Percentiles rank a stretch among this genome's conserved stretches.
Evolutionary conservation across 2,329 filamentous ascomycete genomes (phyloP).

Genomic region (Hirsutella thompsonii): DNA sequence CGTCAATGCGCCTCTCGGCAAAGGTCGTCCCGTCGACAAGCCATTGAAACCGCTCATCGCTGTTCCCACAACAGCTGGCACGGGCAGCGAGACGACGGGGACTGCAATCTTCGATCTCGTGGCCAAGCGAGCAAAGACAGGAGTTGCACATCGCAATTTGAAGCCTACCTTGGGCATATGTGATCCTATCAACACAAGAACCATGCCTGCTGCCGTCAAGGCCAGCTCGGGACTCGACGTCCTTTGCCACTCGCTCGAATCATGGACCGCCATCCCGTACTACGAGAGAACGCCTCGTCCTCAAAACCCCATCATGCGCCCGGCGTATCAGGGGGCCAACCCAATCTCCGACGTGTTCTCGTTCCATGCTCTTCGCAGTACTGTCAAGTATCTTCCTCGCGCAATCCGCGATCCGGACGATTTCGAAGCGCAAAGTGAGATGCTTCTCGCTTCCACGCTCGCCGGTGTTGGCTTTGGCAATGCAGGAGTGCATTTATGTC

Average conservation of each 20-base stretch:
- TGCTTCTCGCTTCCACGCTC: slow-evolving; percentile 87
- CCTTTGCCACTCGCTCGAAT: slow-evolving; percentile 88
- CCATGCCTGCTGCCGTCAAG: slow-evolving; percentile 91
- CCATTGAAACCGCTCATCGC: slow-evolving; percentile 66
- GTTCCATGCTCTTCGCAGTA: slow-evolving; percentile 67
- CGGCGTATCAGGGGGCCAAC: slow-evolving; percentile 94
- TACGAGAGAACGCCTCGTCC: slow-evolving; percentile 74
- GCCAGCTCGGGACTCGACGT: slow-evolving; percentile 88
- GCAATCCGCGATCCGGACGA: slow-evolving; percentile 83
- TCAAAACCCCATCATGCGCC: slow-evolving; percentile 76
- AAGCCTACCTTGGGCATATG: slow-evolving; percentile 90
- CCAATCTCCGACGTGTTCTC: slow-evolving; percentile 97
- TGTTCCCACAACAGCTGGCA: slow-evolving; percentile 73
- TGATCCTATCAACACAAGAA: slow-evolving; percentile 78
- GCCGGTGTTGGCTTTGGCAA: slow-evolving; percentile 97
- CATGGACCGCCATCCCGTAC: slow-evolving; percentile 96
- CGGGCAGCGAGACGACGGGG: slow-evolving; percentile 87
- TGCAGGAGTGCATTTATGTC: slow-evolving; percentile 76
- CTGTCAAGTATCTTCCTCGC: slow-evolving; percentile 84
- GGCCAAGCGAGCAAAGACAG: slow-evolving; percentile 82
- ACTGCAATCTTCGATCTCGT: slow-evolving; percentile 97
- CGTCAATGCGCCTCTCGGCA: slow-evolving; percentile 87
- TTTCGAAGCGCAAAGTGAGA: slow-evolving; percentile 82
- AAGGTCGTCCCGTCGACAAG: slow-evolving; percentile 63
- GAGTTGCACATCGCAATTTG: slow-evolving; percentile 86